These are phyloP conservation scores for Amaranthus cruentus DNA, from an alignment of 148 eudicot genomes.

Conservation along the genomic window DNA sequence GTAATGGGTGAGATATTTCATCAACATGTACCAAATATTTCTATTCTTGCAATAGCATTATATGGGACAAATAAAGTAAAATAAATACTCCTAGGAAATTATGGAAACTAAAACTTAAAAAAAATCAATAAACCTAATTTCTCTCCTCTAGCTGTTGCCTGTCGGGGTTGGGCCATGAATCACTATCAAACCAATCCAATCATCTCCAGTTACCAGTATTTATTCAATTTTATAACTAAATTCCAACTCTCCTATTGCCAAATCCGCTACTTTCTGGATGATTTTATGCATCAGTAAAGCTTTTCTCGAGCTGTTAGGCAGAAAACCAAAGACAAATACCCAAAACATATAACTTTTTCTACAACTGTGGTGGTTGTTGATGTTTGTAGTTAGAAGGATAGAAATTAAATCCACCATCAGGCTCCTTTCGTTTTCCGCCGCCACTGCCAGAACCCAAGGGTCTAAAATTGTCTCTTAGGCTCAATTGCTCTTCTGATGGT, in stretches of 20 bases:
- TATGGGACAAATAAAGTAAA: slow-evolving; percentile 25
- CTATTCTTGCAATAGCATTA: slow-evolving; percentile 31
- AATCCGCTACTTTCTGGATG: slow-evolving; percentile 13
- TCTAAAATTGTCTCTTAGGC: slow-evolving; percentile 35
- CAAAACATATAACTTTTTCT: slow-evolving; percentile 27
- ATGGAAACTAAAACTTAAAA: slow-evolving; percentile 12
- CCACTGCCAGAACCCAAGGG: slow-evolving; percentile 41
- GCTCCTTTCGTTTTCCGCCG: slow-evolving; percentile 75
- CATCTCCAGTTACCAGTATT: slow-evolving; percentile 20
- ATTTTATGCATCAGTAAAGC: slow-evolving; percentile 14
- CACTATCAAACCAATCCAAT: slow-evolving; percentile 29
- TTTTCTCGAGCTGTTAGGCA: slow-evolving; percentile 29
- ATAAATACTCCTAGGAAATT: neutral
- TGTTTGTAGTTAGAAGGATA: slow-evolving; percentile 49
- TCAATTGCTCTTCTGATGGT: slow-evolving; percentile 39
- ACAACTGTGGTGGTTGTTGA: slow-evolving; percentile 67
- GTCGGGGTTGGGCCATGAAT: slow-evolving; percentile 22
- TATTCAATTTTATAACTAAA: slow-evolving; percentile 25
- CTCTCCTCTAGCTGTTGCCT: slow-evolving; percentile 32
- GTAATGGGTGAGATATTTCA: slow-evolving; percentile 39
- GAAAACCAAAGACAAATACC: slow-evolving; percentile 18
- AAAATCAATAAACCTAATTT: slow-evolving; percentile 46
- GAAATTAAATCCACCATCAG: slow-evolving; percentile 69
- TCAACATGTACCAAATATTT: slow-evolving; percentile 36
- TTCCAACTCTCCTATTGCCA: slow-evolving; percentile 19